Base-by-base conservation (phyloP, 1,139 yeast genomes). In the Geotrichum australiense region DNA sequence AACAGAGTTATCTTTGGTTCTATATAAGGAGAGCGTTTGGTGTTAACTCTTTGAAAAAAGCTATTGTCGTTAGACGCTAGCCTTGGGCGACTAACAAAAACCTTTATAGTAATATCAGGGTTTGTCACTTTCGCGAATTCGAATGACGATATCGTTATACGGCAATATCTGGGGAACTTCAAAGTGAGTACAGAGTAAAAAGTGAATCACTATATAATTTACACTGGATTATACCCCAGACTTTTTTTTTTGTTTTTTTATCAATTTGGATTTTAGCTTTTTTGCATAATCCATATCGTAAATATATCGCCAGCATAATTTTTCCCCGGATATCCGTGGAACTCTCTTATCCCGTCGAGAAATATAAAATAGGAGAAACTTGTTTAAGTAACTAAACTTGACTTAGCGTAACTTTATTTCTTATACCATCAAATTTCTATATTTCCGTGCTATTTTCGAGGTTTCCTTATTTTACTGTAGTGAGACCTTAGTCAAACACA, bases 321-420 rank as follows among this genome's bases (percentile, higher is more conserved):
- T 24, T 35, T 35, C 38, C 38, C 38, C 38, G 38, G 38, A 35
- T 22, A 35, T 31, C 38, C 38, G 38, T 35, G 38, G 38, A 35
- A 35, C 22, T 18, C 15, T 5, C 5, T 11, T 26, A 26, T 26
- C 29, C 29, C n/a, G n/a, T n/a, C n/a, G n/a, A n/a, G n/a, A n/a
- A n/a, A n/a, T n/a, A n/a, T n/a, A n/a, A n/a, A n/a, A n/a, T n/a
- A n/a, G n/a, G n/a, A n/a, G n/a, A n/a, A n/a, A n/a, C n/a, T n/a
- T n/a, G n/a, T n/a, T n/a, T n/a, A n/a, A n/a, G n/a, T n/a, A n/a
- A n/a, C n/a, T n/a, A n/a, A n/a, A n/a, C n/a, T n/a, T n/a, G n/a
- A n/a, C n/a, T n/a, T n/a, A n/a, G n/a, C n/a, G n/a, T n/a, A n/a
- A n/a, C n/a, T n/a, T n/a, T n/a, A n/a, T n/a, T n/a, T n/a, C n/a